phyloP scores from a whole-genome alignment of 2,329 filamentous ascomycete species.

The Westerdykella sp. region DNA sequence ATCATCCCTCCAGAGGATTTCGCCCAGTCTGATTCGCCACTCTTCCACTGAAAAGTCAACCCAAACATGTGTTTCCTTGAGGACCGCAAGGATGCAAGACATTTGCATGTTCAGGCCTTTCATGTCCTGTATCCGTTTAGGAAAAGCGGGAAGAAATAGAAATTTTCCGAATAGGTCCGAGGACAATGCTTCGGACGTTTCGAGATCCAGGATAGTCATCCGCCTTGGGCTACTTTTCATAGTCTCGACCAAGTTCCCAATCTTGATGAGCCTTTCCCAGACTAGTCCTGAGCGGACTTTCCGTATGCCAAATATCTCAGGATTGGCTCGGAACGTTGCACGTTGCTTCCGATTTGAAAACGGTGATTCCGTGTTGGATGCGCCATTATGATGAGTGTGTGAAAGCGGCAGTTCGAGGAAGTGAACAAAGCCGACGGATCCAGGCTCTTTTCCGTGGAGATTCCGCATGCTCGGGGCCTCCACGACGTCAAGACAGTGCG shows the following conservation, averaged over 20 bases:
- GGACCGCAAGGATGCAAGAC: slow-evolving; percentile 58
- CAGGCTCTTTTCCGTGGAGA: slow-evolving; percentile 65
- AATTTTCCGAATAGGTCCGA: slow-evolving; percentile 40
- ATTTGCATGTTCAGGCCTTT: slow-evolving; percentile 63
- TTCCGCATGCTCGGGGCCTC: slow-evolving; percentile 67
- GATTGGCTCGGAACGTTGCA: slow-evolving; percentile 26
- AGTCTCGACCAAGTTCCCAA: slow-evolving; percentile 51
- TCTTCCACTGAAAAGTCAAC: slow-evolving; percentile 68
- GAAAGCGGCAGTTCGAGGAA: slow-evolving; percentile 60
- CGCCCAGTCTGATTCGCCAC: slow-evolving; percentile 67
- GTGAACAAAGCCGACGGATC: slow-evolving; percentile 62
- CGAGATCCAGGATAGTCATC: slow-evolving; percentile 46
- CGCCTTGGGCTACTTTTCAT: slow-evolving; percentile 48
- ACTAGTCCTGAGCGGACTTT: slow-evolving; percentile 26
- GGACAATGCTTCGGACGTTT: slow-evolving; percentile 48
- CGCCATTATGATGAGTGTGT: slow-evolving; percentile 53
- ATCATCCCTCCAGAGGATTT: slow-evolving; percentile 59
- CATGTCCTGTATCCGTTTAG: slow-evolving; percentile 48
- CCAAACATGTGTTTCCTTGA: slow-evolving; percentile 63
- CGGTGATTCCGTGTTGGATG: slow-evolving; percentile 49
- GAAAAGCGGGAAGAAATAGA: slow-evolving; percentile 36
- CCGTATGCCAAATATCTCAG: slow-evolving; percentile 36
- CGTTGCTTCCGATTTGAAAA: slow-evolving; percentile 42
- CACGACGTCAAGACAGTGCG: slow-evolving; percentile 6
- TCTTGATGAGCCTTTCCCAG: slow-evolving; percentile 33